Evolutionary conservation across 148 eudicot species (phyloP), one percentile per base, ranked within the genome.

Genomic region (Rhododendron ovatum): DNA sequence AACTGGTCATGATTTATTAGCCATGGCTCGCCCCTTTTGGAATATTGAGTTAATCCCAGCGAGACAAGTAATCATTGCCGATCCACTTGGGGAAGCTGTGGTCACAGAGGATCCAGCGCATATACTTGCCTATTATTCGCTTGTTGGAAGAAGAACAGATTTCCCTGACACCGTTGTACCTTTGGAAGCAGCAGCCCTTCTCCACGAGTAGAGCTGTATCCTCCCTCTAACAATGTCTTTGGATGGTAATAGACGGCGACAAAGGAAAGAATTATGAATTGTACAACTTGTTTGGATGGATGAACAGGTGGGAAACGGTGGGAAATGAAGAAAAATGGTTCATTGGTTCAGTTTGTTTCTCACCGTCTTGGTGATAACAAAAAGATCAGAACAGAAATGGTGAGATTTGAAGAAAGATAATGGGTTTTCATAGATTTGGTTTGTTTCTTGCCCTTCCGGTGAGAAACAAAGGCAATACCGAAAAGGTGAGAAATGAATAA

Each of bases 81-180:
- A 85, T 76, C 85, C 3, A 8, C 87, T 75, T 71, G 96, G 90
- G 61, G 93, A 86, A 20, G 84, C 81, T 6, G 85, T 79, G 1
- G 74, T 88, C 37, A 71, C 81, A 41, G 95, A 92, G 82, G 87
- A 90, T 26, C 98, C 95, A 15, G 92, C 98, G 4, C 96, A 95
- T 81, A 90, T 96, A 55, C 91, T 96, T 71, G 99, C 95, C 0
- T 95, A 96, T 83, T 95, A 92, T 83, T 96, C 99, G 0, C 96
- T 96, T 85, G 95, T 93, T 14, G 96, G 98, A 20, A 93, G 76
- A 67, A 92, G 99, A 88, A 91, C 90, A 1, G 99, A 96, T 86
- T 90, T 92, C 84, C 99, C 98, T 1, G 84, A 76, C 14, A 80
- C 93, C 4, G 95, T 96, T 45, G 86, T 74, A 77, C 94, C 95